A percentile compares a stretch with the other conserved stretches of the same genome.
Conservation (phyloP, 352 stramenopile genomes). For the Halophytophthora batemanensis region DNA sequence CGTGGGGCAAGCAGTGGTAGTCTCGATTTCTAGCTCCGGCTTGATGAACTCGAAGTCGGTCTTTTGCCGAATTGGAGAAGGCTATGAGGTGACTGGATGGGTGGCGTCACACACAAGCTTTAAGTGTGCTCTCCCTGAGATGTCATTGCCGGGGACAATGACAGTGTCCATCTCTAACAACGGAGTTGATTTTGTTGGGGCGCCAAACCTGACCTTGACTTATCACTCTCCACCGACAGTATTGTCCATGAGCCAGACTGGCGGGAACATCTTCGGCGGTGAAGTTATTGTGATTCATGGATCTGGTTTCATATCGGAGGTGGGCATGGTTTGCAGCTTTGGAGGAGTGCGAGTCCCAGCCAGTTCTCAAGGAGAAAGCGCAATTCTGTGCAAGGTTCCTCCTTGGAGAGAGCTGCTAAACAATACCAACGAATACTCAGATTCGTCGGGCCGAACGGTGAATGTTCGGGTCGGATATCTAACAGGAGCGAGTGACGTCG, state of each 20-base stretch:
- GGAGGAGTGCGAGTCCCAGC: constrained; percentile 3
- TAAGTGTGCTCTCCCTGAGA: constrained; percentile 24
- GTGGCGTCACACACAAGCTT: constrained; percentile 26
- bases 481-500: neutral
- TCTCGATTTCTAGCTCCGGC: constrained; percentile 21
- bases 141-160: constrained; percentile 11
- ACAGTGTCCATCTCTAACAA: constrained; percentile 35
- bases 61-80: constrained; percentile 35
- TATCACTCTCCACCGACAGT: constrained; percentile 19
- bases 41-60: constrained; percentile 16
- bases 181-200: constrained; percentile 32
- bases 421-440: neutral
- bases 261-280: constrained; percentile 29
- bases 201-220: constrained; percentile 9
- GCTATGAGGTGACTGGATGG: constrained; percentile 5
- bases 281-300: constrained; percentile 21
- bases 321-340: constrained; percentile 26
- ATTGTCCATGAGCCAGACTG: constrained; percentile 5
- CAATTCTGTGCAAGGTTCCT: constrained; percentile 21
- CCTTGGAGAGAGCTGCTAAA: constrained; percentile 15
- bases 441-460: constrained; percentile 2
- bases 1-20: constrained; percentile 18
- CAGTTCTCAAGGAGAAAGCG: constrained; percentile 12
- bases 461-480: neutral
- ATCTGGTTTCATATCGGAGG: constrained; percentile 14